Percentiles rank a stretch among this genome's conserved stretches.
Conservation (phyloP, 352 stramenopile genomes). For the Poterioochromonas sp. region DNA sequence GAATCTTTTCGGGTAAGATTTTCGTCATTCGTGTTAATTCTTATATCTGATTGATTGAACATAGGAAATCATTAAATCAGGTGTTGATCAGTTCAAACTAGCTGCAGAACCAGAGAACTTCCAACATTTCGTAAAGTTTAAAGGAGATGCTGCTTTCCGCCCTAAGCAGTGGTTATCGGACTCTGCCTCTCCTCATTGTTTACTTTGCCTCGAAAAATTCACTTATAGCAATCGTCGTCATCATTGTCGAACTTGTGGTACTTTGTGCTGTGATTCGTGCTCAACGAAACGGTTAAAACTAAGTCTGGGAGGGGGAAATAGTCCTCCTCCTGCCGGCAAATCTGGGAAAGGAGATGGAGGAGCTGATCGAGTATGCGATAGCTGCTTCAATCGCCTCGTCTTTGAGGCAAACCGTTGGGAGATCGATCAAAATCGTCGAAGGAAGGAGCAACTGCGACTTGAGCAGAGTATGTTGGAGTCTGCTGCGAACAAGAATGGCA, state of each 20-base stretch:
- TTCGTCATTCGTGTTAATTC: neutral
- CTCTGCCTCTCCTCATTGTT: neutral
- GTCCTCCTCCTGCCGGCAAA: neutral
- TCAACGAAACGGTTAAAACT: conserved; percentile 1
- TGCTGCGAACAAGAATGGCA: neutral
- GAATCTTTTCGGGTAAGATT: neutral
- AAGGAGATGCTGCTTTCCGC: neutral
- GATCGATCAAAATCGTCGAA: neutral
- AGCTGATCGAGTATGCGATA: conserved; percentile 15
- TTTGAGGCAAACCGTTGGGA: neutral
- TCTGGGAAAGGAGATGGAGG: neutral
- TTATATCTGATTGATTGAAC: neutral
- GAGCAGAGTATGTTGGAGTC: neutral
- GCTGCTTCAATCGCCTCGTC: neutral
- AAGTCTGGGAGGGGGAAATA: too few species aligned
- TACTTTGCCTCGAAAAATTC: conserved; percentile 26
- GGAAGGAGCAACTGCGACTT: neutral
- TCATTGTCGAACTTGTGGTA: conserved; percentile 18
- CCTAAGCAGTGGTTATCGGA: neutral
- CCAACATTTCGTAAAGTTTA: neutral
- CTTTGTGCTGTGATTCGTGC: conserved; percentile 16
- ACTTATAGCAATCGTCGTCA: neutral
- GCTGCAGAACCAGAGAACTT: neutral
- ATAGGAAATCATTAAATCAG: neutral
- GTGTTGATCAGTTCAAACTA: neutral